phyloP scores from a whole-genome alignment of 306 rosid genomes.

The Senna siamea region DNA sequence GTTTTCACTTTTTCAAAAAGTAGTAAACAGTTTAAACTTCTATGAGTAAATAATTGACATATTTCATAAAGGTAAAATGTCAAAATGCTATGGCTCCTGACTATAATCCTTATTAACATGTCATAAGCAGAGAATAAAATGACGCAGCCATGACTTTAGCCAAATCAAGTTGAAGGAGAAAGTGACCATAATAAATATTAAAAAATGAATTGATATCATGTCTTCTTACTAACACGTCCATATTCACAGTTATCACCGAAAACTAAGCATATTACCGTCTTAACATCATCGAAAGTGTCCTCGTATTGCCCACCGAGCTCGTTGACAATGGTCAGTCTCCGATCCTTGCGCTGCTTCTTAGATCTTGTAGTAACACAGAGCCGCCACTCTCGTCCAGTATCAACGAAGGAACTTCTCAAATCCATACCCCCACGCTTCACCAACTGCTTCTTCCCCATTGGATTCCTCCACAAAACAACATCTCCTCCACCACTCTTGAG shows the following conservation, averaged over 20 bases:
- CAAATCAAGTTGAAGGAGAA: conserved; percentile 4
- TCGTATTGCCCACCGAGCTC: conserved; percentile 93
- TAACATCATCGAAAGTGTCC: conserved; percentile 81
- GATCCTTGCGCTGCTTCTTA: conserved; percentile 67
- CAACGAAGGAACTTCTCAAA: conserved; percentile 71
- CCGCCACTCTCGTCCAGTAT: conserved; percentile 66
- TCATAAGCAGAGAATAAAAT: background rate
- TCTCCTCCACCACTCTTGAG: conserved; percentile 66
- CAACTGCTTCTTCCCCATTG: conserved; percentile 51
- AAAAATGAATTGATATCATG: background rate
- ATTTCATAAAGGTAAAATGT: conserved; percentile 13
- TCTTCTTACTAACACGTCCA: background rate
- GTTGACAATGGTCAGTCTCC: conserved; percentile 54
- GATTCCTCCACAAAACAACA: conserved; percentile 54
- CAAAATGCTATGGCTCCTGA: background rate
- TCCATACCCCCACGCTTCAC: conserved; percentile 47
- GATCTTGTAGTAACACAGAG: conserved; percentile 51
- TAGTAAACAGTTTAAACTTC: background rate
- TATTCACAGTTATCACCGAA: background rate
- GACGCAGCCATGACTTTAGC: background rate
- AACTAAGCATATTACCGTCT: conserved; percentile 56
- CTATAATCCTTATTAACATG: background rate
- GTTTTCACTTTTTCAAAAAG: background rate
- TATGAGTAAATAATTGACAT: background rate
- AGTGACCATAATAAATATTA: conserved; percentile 7